Conservation (phyloP, 176 grass and related monocot genomes). For the Hyparrhenia diplandra region DNA sequence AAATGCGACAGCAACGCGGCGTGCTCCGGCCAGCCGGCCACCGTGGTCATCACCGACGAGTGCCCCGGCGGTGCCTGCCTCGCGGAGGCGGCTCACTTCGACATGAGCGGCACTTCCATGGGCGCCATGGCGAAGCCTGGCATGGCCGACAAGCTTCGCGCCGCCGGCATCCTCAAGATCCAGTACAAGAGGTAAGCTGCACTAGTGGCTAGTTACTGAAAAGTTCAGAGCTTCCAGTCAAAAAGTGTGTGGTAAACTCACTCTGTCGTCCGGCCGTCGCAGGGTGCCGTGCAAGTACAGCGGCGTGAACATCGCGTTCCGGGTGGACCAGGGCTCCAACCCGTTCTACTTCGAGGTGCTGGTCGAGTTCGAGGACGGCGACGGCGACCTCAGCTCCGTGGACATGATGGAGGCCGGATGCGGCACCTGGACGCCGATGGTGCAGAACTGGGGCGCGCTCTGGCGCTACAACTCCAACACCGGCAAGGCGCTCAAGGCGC, state of each 20-base stretch:
- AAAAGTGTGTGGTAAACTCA: neutral
- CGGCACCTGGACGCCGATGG: constrained; percentile 49
- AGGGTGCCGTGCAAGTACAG: constrained; percentile 73
- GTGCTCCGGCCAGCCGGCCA: constrained; percentile 66
- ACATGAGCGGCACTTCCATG: constrained; percentile 86
- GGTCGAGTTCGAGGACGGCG: constrained; percentile 70
- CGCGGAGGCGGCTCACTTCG: constrained; percentile 46
- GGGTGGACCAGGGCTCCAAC: constrained; percentile 61
- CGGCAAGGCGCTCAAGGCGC: constrained; percentile 45
- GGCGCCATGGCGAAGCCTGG: constrained; percentile 64
- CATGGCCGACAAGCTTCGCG: constrained; percentile 57
- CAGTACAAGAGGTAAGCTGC: constrained; percentile 70
- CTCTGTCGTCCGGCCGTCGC: neutral
- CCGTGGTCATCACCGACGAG: constrained; percentile 69
- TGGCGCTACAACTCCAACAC: constrained; percentile 58
- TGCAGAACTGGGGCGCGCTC: constrained; percentile 65
- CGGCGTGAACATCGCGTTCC: constrained; percentile 57
- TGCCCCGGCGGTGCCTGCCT: constrained; percentile 54
- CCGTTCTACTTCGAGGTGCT: constrained; percentile 62
- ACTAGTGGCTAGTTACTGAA: no score
- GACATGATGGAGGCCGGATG: constrained; percentile 44
- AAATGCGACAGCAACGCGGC: constrained; percentile 49
- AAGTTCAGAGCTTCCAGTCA: neutral
- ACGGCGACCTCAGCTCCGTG: constrained; percentile 57
- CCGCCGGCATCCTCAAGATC: constrained; percentile 51